phyloP scores from a whole-genome alignment of 1,284 basidiomycete species.

The Clitocybe nebularis region DNA sequence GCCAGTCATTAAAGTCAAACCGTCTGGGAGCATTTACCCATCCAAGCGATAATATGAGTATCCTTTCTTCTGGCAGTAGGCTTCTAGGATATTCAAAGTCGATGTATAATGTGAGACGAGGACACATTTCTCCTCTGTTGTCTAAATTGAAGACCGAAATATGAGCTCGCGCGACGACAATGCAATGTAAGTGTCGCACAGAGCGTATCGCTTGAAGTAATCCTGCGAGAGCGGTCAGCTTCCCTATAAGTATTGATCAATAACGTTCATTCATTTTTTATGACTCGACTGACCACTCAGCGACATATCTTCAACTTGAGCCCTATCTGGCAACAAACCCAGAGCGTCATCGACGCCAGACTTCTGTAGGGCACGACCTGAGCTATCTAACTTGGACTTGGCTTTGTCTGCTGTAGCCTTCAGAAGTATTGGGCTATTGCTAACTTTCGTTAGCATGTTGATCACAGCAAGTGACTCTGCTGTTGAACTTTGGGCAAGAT shows the following conservation, averaged over 20 bases:
- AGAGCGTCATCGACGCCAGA: constrained; percentile 62
- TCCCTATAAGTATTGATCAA: constrained; percentile 49
- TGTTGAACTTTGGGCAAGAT: constrained; percentile 62
- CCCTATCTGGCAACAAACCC: constrained; percentile 60
- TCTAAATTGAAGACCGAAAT: constrained; percentile 77
- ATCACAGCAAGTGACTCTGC: constrained; percentile 85
- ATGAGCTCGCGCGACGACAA: constrained; percentile 93
- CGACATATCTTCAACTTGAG: constrained; percentile 64
- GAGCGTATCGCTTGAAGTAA: constrained; percentile 66
- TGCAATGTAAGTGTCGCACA: constrained; percentile 55
- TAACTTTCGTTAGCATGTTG: constrained; percentile 81
- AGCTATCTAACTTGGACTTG: constrained; percentile 41
- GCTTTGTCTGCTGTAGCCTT: constrained; percentile 68
- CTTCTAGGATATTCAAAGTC: constrained; percentile 90
- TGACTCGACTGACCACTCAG: constrained; percentile 59
- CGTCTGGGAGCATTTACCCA: constrained; percentile 54
- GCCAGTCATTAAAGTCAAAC: constrained; percentile 1
- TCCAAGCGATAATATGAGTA: constrained; percentile 88
- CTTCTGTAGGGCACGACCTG: constrained; percentile 37
- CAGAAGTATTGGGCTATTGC: constrained; percentile 88
- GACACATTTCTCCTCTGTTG: constrained; percentile 90
- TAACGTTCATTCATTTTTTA: neutral
- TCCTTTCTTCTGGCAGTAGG: constrained; percentile 70
- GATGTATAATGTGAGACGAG: constrained; percentile 89
- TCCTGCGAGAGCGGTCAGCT: constrained; percentile 73